These are phyloP conservation scores for Rhodosporidiobolus sp. DNA, from an alignment of 768 basidiomycete species.

Conservation along the genomic window DNA sequence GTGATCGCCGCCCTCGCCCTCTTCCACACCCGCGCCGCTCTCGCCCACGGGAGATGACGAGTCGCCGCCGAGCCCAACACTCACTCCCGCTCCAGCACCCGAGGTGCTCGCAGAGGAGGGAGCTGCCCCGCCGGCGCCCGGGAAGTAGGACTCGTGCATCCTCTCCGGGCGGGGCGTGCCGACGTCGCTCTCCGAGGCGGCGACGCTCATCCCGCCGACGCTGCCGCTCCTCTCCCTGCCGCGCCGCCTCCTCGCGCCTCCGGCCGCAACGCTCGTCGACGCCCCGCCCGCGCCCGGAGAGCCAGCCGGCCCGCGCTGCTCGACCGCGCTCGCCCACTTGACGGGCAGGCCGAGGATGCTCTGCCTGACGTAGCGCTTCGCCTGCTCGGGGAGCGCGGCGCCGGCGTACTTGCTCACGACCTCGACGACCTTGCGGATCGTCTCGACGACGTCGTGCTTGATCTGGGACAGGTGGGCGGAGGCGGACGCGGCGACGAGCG, in stretches of 20 bases:
- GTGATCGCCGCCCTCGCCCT: slow-evolving; percentile 47
- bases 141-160: slow-evolving; percentile 24
- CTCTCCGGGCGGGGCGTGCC: slow-evolving; percentile 12
- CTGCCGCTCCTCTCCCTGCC: neutral
- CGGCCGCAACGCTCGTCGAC: neutral
- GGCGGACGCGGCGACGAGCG: slow-evolving; percentile 56
- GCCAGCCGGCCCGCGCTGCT: slow-evolving; percentile 24
- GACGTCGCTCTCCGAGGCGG: neutral
- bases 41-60: neutral
- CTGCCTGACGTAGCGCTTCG: slow-evolving; percentile 65
- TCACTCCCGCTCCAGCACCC: no score
- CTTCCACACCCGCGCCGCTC: neutral
- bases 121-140: neutral
- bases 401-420: slow-evolving; percentile 83
- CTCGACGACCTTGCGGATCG: slow-evolving; percentile 82
- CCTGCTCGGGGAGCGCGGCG: slow-evolving; percentile 78
- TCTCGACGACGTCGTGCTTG: slow-evolving; percentile 78
- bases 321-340: slow-evolving; percentile 64
- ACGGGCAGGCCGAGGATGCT: slow-evolving; percentile 78
- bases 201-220: neutral
- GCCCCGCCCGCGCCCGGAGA: neutral
- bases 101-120: no score
- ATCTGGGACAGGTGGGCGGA: slow-evolving; percentile 63
- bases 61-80: neutral
- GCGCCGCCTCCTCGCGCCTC: neutral